Evolutionary conservation across 1,139 yeast genomes (phyloP).

Genomic region (Waltiozyma sp.): DNA sequence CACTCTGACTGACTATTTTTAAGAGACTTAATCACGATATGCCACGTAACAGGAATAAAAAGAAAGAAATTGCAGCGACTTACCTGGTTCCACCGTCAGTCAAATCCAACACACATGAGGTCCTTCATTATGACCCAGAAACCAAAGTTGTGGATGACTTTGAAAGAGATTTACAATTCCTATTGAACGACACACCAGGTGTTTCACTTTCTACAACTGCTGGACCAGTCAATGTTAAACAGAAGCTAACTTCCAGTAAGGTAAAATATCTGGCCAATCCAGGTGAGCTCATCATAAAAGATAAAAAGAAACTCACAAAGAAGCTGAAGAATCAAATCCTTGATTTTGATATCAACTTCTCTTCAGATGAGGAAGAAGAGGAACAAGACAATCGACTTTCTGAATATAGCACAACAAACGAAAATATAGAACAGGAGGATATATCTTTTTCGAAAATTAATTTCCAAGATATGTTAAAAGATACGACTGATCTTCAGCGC

Average conservation of each 20-base stretch:
- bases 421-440: no score
- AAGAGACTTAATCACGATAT: not conserved
- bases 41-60: not conserved
- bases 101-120: not conserved
- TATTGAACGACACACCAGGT: conserved; percentile 2
- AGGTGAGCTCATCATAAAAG: not conserved
- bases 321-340: conserved; percentile 11
- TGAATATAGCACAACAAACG: no score
- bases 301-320: conserved; percentile 1
- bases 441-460: no score
- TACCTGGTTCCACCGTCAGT: conserved; percentile 5
- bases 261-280: not conserved
- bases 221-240: not conserved
- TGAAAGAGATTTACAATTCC: conserved; percentile 11
- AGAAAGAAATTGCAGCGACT: not conserved
- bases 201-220: not conserved
- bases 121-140: conserved; percentile 9
- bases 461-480: no score
- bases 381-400: not conserved
- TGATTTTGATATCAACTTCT: conserved; percentile 11
- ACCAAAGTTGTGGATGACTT: conserved; percentile 10
- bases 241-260: not conserved
- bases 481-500: no score
- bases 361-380: not conserved
- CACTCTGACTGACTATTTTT: no score